Evolutionary conservation across 2,329 filamentous ascomycete species (phyloP), one percentile per base, ranked within the genome.

Genomic region (Diaporthe nobilis): DNA sequence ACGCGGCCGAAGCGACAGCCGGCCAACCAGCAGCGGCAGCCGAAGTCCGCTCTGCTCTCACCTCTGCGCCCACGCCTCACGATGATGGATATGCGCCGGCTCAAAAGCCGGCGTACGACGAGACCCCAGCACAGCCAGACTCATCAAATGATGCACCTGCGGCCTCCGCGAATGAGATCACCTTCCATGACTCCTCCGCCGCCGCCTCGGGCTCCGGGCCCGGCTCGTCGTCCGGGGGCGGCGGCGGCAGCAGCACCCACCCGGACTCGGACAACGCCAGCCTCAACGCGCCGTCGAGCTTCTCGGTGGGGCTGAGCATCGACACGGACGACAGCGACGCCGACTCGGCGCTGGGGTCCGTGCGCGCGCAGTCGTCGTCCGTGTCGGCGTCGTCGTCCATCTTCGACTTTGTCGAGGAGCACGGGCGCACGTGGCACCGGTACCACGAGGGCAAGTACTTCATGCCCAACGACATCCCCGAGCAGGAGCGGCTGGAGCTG

Each of bases 401-500:
- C 71, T 72, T 70, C 51, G 77, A 75, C 57, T 76, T 77, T 51
- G 74, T 76, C 58, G 57, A 73, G 65, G 76, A 75, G 73, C 71
- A 78, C 74, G 67, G 73, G 17, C 72, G 74, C 61, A 77, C 76
- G 28, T 77, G 74, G 71, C 76, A 77, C 61, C 74, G 74, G 10
- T 77, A 76, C 60, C 75, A 77, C 65, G 71, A 73, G 73, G 73
- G 71, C 65, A 77, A 77, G 58, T 77, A 77, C 71, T 74, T 77
- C 70, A 71, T 77, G 74, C 76, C 76, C 58, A 77, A 77, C 53
- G 76, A 77, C 65, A 74, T 73, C 8, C 61, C 74, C 1, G 76
- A 77, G 55, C 76, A 77, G 68, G 76, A 77, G 65, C 75, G 76
- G 4, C 71, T 77, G 60, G 76, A 78, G 57, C 76, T 78, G 31